These are phyloP conservation scores for Dendryphion nanum DNA, from an alignment of 2,329 filamentous ascomycete species.

Conservation along the genomic window DNA sequence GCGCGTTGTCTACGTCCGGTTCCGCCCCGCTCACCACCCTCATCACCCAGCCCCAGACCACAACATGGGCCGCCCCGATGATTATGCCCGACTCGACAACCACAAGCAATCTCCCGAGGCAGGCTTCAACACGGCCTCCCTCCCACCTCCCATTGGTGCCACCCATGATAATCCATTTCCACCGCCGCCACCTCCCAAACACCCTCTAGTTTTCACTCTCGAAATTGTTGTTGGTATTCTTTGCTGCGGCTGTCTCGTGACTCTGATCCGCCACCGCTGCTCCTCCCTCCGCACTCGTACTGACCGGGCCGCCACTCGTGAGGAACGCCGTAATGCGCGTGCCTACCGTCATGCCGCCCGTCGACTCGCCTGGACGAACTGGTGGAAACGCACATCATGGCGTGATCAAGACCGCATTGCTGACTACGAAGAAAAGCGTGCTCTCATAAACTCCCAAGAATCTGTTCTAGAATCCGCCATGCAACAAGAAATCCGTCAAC, in stretches of 20 bases:
- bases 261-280: slow-evolving; percentile 48
- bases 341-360: slow-evolving; percentile 55
- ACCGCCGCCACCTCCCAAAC: slow-evolving; percentile 2
- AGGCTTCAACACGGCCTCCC: slow-evolving; percentile 5
- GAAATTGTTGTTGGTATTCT: slow-evolving; percentile 45
- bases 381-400: slow-evolving; percentile 46
- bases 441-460: slow-evolving; percentile 48
- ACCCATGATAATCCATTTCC: neutral
- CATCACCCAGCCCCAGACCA: slow-evolving; percentile 7
- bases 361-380: slow-evolving; percentile 50
- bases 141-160: neutral
- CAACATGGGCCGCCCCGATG: slow-evolving; percentile 26
- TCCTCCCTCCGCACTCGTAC: slow-evolving; percentile 51
- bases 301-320: slow-evolving; percentile 53
- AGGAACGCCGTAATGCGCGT: slow-evolving; percentile 53
- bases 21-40: slow-evolving; percentile 22
- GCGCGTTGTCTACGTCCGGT: slow-evolving; percentile 26
- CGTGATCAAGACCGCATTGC: slow-evolving; percentile 30
- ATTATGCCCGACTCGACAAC: slow-evolving; percentile 17
- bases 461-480: slow-evolving; percentile 44
- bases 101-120: slow-evolving; percentile 14
- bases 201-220: slow-evolving; percentile 39
- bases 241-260: slow-evolving; percentile 45
- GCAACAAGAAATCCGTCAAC: slow-evolving; percentile 48
- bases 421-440: slow-evolving; percentile 54